phyloP scores from a whole-genome alignment of 305 asterid species.

The Fraxinus xanthoxyloides region DNA sequence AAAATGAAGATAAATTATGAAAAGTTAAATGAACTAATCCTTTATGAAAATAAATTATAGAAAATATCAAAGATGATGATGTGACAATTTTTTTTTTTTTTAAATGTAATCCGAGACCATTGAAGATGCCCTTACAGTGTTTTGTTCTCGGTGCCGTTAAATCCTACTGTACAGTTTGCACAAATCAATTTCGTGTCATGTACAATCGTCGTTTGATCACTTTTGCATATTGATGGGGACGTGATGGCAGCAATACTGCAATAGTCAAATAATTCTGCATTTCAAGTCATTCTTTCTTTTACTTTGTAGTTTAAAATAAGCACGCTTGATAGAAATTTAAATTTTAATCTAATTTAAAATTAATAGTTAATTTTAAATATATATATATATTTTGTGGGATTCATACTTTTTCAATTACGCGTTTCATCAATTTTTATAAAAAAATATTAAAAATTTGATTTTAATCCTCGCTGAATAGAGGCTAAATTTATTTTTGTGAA shows the following conservation, averaged over 20 bases:
- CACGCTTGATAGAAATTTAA: no score
- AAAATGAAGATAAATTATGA: no score
- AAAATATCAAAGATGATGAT: background rate
- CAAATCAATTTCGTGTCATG: background rate
- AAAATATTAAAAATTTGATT: no score
- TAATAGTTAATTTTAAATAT: background rate
- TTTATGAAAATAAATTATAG: background rate
- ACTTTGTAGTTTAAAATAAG: background rate
- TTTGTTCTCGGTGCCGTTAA: constrained; percentile 6
- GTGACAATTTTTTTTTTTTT: background rate
- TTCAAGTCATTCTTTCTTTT: background rate
- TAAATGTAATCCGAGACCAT: no score
- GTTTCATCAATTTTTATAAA: no score
- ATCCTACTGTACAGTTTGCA: background rate
- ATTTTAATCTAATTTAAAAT: no score
- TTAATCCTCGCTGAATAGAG: no score
- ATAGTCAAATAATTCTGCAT: background rate
- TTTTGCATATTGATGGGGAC: background rate
- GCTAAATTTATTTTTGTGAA: no score
- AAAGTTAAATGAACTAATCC: background rate
- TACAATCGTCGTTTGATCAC: background rate
- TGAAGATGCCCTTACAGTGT: background rate
- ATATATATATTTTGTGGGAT: background rate
- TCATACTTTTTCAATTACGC: background rate
- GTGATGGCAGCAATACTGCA: background rate